These are phyloP conservation scores for Pyricularia sp. DNA, from an alignment of 2,329 filamentous ascomycete genomes.

Conservation along the genomic window DNA sequence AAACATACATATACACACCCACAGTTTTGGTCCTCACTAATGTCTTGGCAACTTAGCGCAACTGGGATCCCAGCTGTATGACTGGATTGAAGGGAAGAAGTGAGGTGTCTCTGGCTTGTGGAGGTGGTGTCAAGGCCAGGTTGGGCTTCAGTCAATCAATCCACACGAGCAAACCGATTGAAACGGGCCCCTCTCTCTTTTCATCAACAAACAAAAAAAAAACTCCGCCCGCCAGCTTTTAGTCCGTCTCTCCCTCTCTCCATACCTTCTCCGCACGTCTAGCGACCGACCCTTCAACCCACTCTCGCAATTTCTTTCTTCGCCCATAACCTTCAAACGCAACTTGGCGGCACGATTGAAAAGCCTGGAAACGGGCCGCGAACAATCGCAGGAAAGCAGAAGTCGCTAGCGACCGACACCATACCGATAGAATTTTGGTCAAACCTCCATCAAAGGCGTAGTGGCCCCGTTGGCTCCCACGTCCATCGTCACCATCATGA, in stretches of 20 bases:
- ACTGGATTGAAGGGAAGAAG: background rate
- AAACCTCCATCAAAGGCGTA: background rate
- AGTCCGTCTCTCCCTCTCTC: background rate
- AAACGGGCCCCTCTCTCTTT: background rate
- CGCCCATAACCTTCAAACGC: background rate
- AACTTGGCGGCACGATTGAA: background rate
- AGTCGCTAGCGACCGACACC: background rate
- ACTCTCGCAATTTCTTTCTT: background rate
- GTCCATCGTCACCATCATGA: conserved; percentile 34
- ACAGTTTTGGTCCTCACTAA: background rate
- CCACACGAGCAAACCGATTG: background rate
- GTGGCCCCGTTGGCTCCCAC: background rate
- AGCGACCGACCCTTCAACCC: background rate
- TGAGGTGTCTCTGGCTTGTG: background rate
- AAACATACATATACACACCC: background rate
- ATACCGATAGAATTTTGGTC: background rate
- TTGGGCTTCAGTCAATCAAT: background rate
- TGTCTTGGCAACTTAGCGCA: background rate
- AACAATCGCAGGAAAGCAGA: background rate
- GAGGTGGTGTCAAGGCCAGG: background rate
- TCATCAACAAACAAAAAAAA: background rate
- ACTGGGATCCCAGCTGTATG: background rate
- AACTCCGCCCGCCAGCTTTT: background rate
- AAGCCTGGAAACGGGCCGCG: background rate
- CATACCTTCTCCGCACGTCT: background rate